Base-by-base conservation (phyloP, 164 flowering plant species). In the Nymphaea colorata region DNA sequence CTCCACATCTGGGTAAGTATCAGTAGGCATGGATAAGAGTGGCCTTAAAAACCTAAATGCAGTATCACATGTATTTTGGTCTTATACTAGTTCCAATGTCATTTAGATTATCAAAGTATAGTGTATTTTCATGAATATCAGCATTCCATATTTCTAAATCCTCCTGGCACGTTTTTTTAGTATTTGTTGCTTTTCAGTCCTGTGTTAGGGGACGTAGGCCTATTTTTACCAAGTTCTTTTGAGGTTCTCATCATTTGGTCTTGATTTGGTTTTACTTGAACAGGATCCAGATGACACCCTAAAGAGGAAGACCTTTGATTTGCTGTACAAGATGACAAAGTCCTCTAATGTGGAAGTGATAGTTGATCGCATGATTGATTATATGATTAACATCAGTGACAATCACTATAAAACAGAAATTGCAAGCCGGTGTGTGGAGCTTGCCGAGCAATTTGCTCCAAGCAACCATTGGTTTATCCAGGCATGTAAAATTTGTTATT, bases 251-350 rank as follows among this genome's bases (percentile, higher is more conserved):
- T 25, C 12, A 61, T 61, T 61, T 61, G 42, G n/a, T 17, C 64
- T 61, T 61, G 64, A 41, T 10, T 61, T 17, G 17, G 17, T 3
- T 17, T 17, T 61, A 11, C 62, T 6, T 71, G 16, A 6, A 44
- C 92, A 94, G 99, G 99, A 95, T 70, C 98, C 96, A 71, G 99
- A 95, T 86, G 99, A 95, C 69, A 92, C 98, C 69, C 77, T 95
- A 17, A 95, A 95, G 84, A 76, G 97, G 72, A 95, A 95, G 82
- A 95, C 99, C n/a, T 90, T 95, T 84, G 98, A 90, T 67, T 76
- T 95, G 67, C 85, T 95, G 59, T 90, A 88, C 65, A 92, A 86
- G 76, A 95, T 95, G 99, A 95, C 99, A 62, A 92, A 90, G 84
- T 85, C 98, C 69, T 81, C 97, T 71, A 95, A 95, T 81, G 99